Evolutionary conservation across 345 rosid species (phyloP).

Genomic region (Sapria himalayana): DNA sequence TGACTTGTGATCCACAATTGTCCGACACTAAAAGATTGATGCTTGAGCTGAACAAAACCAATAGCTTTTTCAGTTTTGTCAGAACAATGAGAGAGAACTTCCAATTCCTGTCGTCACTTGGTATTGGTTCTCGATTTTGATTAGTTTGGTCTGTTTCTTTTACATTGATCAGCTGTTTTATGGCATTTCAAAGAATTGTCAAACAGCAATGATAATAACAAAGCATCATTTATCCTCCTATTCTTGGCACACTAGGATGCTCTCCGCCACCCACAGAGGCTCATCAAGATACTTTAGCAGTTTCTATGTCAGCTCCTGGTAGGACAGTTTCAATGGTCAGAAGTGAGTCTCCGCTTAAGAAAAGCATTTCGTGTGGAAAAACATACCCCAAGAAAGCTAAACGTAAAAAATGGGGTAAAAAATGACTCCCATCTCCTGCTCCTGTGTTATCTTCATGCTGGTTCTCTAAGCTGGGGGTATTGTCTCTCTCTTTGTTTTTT

Average conservation of each 20-base stretch:
- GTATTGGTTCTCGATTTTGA: not conserved
- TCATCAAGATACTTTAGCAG: conserved; percentile 29
- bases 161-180: conserved; percentile 3
- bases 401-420: conserved; percentile 13
- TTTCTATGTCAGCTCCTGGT: conserved; percentile 47
- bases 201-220: too few species aligned
- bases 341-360: conserved; percentile 30
- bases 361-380: conserved; percentile 15
- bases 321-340: conserved; percentile 31
- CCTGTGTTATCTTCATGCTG: conserved; percentile 29
- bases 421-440: conserved; percentile 23
- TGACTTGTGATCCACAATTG: conserved; percentile 52
- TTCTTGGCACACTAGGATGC: conserved; percentile 20
- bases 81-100: conserved; percentile 64
- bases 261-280: conserved; percentile 17
- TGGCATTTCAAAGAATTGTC: too few species aligned
- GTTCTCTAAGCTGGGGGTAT: conserved; percentile 45
- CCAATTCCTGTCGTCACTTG: conserved; percentile 7
- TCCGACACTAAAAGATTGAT: conserved; percentile 38
- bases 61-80: conserved; percentile 67
- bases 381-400: conserved; percentile 15
- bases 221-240: conserved; percentile 1
- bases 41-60: conserved; percentile 53
- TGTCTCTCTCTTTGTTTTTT: conserved; percentile 1
- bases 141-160: not conserved